These are phyloP conservation scores for Sicyos baderoa DNA, from an alignment of 306 rosid genomes.

Conservation along the genomic window DNA sequence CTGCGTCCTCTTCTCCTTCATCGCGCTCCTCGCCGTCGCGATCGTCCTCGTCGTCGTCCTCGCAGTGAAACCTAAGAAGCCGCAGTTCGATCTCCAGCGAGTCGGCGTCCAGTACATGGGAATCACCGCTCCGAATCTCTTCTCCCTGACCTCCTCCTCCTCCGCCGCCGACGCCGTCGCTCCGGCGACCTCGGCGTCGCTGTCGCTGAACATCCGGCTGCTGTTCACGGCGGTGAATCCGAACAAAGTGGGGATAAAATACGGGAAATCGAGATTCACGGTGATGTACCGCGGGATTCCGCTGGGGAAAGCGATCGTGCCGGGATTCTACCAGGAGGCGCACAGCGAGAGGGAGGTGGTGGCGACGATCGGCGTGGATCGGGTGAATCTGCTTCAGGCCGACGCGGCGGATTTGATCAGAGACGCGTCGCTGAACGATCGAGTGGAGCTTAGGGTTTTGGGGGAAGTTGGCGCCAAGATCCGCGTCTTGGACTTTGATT, in stretches of 20 bases:
- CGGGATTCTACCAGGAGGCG: slow-evolving; percentile 72
- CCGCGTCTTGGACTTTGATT: slow-evolving; percentile 75
- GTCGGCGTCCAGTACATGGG: slow-evolving; percentile 84
- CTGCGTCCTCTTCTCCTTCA: slow-evolving; percentile 39
- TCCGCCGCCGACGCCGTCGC: background rate
- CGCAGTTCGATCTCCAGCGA: slow-evolving; percentile 87
- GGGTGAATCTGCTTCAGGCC: slow-evolving; percentile 67
- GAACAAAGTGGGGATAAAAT: slow-evolving; percentile 87
- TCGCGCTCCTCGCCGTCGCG: slow-evolving; percentile 28
- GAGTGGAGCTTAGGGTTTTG: slow-evolving; percentile 68
- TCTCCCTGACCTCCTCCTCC: slow-evolving; percentile 17
- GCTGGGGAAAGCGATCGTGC: slow-evolving; percentile 65
- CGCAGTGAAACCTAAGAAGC: slow-evolving; percentile 84
- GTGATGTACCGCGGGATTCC: slow-evolving; percentile 98
- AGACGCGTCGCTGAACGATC: slow-evolving; percentile 76
- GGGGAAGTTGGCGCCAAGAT: slow-evolving; percentile 97
- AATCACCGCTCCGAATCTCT: slow-evolving; percentile 40
- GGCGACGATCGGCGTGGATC: slow-evolving; percentile 71
- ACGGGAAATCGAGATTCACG: slow-evolving; percentile 80
- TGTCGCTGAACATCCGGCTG: slow-evolving; percentile 60
- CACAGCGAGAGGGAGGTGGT: slow-evolving; percentile 57
- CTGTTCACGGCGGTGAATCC: slow-evolving; percentile 76
- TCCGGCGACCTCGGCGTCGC: slow-evolving; percentile 40
- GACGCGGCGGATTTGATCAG: slow-evolving; percentile 73
- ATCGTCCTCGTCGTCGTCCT: slow-evolving; percentile 57